Evolutionary conservation across 1,284 basidiomycete species (phyloP).

Genomic region (Microstroma glucosiphilum): DNA sequence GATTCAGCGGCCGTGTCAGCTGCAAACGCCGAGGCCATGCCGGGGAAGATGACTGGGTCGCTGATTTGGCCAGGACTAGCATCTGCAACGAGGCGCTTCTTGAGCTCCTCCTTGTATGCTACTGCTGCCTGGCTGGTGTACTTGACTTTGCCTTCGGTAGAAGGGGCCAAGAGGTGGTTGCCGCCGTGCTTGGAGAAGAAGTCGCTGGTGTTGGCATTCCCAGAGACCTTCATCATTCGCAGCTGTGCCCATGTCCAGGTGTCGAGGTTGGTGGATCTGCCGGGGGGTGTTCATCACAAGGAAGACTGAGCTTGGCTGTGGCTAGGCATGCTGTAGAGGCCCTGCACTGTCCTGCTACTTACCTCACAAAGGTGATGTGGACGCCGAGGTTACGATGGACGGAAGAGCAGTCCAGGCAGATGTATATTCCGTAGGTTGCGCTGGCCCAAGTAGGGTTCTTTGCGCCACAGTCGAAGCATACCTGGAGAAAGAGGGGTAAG

Average conservation of each 20-base stretch:
- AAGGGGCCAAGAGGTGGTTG: slow-evolving; percentile 63
- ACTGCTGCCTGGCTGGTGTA: slow-evolving; percentile 78
- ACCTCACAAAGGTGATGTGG: slow-evolving; percentile 95
- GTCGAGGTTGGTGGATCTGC: slow-evolving; percentile 94
- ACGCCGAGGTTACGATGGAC: slow-evolving; percentile 95
- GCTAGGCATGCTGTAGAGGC: slow-evolving; percentile 1
- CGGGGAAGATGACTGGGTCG: slow-evolving; percentile 42
- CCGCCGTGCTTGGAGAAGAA: slow-evolving; percentile 87
- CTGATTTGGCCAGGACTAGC: slow-evolving; percentile 44
- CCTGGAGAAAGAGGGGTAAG: slow-evolving; percentile 55
- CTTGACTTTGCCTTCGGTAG: slow-evolving; percentile 74
- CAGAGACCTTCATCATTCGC: slow-evolving; percentile 91
- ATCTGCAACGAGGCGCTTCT: slow-evolving; percentile 74
- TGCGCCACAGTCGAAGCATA: slow-evolving; percentile 92
- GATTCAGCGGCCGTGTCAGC: slow-evolving; percentile 55
- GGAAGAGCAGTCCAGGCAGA: slow-evolving; percentile 94
- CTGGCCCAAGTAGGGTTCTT: slow-evolving; percentile 97
- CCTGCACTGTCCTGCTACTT: slow-evolving; percentile 43
- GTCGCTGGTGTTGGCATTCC: slow-evolving; percentile 79
- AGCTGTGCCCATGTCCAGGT: slow-evolving; percentile 87
- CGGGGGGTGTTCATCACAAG: neutral
- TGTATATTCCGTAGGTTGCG: slow-evolving; percentile 92
- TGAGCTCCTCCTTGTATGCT: slow-evolving; percentile 87
- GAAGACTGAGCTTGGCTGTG: neutral
- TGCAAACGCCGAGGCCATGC: slow-evolving; percentile 17